Evolutionary conservation across 1,284 basidiomycete species (phyloP), one percentile per base, ranked within the genome.

Genomic region (Ustilago trichophora): DNA sequence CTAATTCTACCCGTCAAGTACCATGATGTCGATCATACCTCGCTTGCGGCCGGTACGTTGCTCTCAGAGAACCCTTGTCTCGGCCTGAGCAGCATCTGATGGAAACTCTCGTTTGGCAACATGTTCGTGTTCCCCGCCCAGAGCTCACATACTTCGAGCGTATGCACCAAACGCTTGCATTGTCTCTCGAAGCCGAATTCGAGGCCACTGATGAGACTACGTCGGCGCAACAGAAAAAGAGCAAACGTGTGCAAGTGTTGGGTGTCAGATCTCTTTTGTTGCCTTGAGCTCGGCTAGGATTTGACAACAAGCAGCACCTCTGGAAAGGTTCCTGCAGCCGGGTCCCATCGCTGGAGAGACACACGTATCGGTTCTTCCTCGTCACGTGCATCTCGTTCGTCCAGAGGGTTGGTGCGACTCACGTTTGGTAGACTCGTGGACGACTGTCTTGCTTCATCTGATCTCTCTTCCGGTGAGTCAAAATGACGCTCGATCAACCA

Each of bases 291-390:
- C n/a, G 22, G 4, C 44, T 37, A 69, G 18, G 66, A 62, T 32
- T 54, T 64, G 56, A 78, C 73, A 18, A 76, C 75, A 4, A 79
- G 58, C 51, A 79, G 54, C 15, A 65, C 66, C 35, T 73, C 70
- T 3, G 77, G 77, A 32, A 75, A 77, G 1, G 54, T 58, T 16
- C 72, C 75, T 22, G 67, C 67, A 2, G 62, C 51, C 22, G 63
- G 71, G 45, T 79, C 77, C 73, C 72, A 77, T 12, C 69, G 52
- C 26, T 48, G 56, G 11, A 75, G 55, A n/a, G 29, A 33, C 16
- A 72, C 58, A 1, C 29, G 62, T 7, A 52, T 62, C 27, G 48
- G 43, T 15, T 51, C 44, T 11, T 59, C 56, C 12, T 53, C 40
- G 33, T 48, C 46, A 31, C 10, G 25, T 25, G 45, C 19, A 13